Evolutionary conservation across 345 rosid species (phyloP), one percentile per base, ranked within the genome.

Genomic region (Linum lewisii): DNA sequence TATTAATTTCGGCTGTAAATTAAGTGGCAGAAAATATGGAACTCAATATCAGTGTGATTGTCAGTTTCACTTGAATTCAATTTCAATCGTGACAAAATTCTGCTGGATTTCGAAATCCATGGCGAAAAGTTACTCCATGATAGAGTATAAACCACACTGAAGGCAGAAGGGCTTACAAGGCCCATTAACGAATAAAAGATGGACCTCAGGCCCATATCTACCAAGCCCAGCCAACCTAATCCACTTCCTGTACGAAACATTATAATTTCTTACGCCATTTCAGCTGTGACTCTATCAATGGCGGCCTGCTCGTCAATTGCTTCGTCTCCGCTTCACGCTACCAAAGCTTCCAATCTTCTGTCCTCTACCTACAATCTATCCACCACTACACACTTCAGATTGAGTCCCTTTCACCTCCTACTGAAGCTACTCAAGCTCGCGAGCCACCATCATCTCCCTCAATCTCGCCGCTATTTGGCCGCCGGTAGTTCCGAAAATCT

Each of bases 381-480:
- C 62, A 45, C 70, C 62, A 45, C 70, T 62, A 67, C 70, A 69
- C 49, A 62, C 11, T 63, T 59, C 68, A 60, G 26, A 54, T 68
- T 60, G 4, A 67, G 63, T 13, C 54, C 78, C 22, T 64, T 34
- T 49, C 57, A 54, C 59, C 66, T 62, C 58, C 73, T 57, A 37
- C 70, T 72, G 32, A 78, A 78, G 44, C 74, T 82, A 37, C 61
- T 81, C 58, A 75, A 73, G 25, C 73, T 81, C 77, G 64, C 66
- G 44, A 56, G 60, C 69, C 67, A 73, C 63, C 78, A 42, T 73
- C 73, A 0, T 51, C 77, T 63, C 52, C 59, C 60, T 44, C 51
- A 5, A 34, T 72, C 63, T 53, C 72, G 37, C 59, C 64, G 66
- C 22, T 63, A 60, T 59, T 75, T 80, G 7, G 34, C 34, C 47